phyloP scores from a whole-genome alignment of 202 grass and related monocot genomes.

The Carex arenaria region DNA sequence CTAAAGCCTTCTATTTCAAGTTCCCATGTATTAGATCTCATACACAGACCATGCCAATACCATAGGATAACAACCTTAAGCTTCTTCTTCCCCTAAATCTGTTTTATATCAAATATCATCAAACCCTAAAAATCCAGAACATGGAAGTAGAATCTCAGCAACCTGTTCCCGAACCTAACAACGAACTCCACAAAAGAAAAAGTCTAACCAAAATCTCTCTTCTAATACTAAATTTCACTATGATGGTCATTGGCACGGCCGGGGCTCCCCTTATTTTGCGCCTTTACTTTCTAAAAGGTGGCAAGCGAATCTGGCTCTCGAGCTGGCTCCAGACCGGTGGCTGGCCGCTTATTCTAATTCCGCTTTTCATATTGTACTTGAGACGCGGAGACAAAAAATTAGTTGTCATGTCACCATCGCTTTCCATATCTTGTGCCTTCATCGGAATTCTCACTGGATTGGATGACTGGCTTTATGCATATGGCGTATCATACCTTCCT shows the following conservation, averaged over 20 bases:
- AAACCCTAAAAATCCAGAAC: background rate
- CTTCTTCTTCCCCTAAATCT: background rate
- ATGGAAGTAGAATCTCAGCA: conserved; percentile 61
- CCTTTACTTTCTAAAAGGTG: conserved; percentile 70
- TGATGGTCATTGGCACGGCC: conserved; percentile 49
- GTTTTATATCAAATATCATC: background rate
- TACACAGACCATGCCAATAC: background rate
- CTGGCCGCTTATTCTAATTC: conserved; percentile 50
- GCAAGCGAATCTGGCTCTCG: conserved; percentile 62
- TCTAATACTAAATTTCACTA: conserved; percentile 49
- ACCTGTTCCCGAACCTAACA: conserved; percentile 15
- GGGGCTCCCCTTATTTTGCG: conserved; percentile 52
- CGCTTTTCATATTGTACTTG: conserved; percentile 45
- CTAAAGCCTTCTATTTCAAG: background rate
- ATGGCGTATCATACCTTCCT: conserved; percentile 55
- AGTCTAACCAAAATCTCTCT: conserved; percentile 28
- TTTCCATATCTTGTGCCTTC: conserved; percentile 30
- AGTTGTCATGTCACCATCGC: conserved; percentile 43
- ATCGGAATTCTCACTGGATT: conserved; percentile 54
- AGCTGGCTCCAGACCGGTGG: conserved; percentile 57
- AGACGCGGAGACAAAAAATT: conserved; percentile 1
- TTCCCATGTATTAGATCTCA: background rate
- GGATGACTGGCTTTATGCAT: conserved; percentile 64
- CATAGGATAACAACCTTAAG: background rate
- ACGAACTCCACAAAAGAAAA: background rate